These are phyloP conservation scores for Tetradesmus lagerheimii DNA, from an alignment of 139 green algal species.

Conservation along the genomic window DNA sequence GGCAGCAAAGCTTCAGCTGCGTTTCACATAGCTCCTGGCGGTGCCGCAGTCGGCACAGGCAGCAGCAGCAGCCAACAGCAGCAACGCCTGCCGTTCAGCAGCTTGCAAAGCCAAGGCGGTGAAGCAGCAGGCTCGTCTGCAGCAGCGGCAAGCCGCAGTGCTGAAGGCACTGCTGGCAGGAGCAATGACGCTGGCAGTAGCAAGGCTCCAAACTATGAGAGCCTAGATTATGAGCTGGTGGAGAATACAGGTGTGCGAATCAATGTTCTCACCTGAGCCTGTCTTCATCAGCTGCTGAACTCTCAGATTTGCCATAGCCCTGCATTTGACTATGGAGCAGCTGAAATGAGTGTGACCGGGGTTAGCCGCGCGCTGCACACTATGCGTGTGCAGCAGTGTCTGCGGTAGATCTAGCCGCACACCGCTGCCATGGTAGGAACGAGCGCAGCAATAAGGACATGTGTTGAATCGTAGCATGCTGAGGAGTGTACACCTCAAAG, in stretches of 20 bases:
- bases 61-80: conserved; percentile 16
- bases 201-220: conserved; percentile 55
- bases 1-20: neutral
- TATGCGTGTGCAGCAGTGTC: too few relatives aligned
- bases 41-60: neutral
- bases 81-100: neutral
- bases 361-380: too few relatives aligned
- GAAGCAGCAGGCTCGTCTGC: neutral
- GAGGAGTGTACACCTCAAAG: too few relatives aligned
- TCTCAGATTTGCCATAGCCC: too few relatives aligned
- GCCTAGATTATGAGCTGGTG: conserved; percentile 71
- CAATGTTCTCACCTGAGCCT: too few relatives aligned
- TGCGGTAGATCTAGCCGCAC: too few relatives aligned
- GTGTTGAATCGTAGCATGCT: too few relatives aligned
- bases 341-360: too few relatives aligned
- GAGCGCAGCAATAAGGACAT: too few relatives aligned
- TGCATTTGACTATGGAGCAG: neutral
- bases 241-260: conserved; percentile 58
- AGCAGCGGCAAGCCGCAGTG: neutral
- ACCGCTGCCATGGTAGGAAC: too few relatives aligned
- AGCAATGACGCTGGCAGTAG: neutral
- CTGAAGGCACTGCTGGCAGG: neutral
- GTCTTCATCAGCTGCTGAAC: too few relatives aligned
- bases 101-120: neutral
- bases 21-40: neutral